Conservation (phyloP, 1,284 basidiomycete species). For the Meripilus lineatus region DNA sequence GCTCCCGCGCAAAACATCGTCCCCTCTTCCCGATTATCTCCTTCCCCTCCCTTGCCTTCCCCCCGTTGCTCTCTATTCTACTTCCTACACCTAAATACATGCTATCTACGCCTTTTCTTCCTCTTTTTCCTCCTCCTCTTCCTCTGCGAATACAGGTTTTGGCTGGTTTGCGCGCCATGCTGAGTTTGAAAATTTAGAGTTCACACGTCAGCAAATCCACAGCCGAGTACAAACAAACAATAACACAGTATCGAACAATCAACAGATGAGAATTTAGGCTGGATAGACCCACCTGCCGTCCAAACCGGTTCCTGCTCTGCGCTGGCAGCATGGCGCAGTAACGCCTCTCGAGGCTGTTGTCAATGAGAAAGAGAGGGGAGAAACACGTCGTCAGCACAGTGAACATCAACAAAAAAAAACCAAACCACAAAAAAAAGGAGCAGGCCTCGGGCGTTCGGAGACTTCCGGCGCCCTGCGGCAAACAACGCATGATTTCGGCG, state of each 20-base stretch:
- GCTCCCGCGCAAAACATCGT: conserved; percentile 58
- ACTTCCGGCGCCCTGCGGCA: conserved; percentile 5
- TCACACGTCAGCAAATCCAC: conserved; percentile 60
- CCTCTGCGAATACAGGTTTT: conserved; percentile 65
- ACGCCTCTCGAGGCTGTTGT: conserved; percentile 86
- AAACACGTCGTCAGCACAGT: conserved; percentile 10
- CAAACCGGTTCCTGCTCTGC: conserved; percentile 76
- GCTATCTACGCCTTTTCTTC: conserved; percentile 42
- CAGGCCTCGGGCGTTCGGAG: conserved; percentile 15
- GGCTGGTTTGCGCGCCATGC: conserved; percentile 82
- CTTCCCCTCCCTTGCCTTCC: conserved; percentile 13
- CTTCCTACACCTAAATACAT: conserved; percentile 5
- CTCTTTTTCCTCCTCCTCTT: conserved; percentile 47
- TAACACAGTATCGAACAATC: conserved; percentile 30
- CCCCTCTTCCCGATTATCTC: conserved; percentile 19
- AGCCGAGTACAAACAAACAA: conserved; percentile 41
- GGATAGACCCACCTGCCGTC: conserved; percentile 64
- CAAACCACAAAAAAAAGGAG: conserved; percentile 13
- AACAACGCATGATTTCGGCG: conserved; percentile 16
- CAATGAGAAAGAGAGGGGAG: conserved; percentile 19
- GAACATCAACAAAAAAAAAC: conserved; percentile 4
- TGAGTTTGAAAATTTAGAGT: conserved; percentile 54
- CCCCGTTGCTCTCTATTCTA: conserved; percentile 7
- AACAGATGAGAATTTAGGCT: conserved; percentile 11
- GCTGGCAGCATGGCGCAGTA: conserved; percentile 86